Evolutionary conservation across 805 yeast genomes (phyloP).

Genomic region (Spathaspora passalidarum): DNA sequence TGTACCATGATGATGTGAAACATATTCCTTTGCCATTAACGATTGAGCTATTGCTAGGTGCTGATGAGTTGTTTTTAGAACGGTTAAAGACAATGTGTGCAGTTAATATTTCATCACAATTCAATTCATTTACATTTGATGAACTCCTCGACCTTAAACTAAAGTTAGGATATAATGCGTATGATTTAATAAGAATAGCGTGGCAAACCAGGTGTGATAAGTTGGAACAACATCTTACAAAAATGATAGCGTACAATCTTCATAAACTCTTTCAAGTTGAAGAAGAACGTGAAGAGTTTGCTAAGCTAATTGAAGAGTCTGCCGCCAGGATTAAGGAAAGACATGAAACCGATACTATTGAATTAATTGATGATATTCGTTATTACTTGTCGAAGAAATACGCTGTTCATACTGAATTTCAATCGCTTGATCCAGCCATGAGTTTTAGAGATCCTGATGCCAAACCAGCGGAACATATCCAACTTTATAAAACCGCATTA

Average conservation of each 20-base stretch:
- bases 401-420: constrained; percentile 23
- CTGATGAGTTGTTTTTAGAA: constrained; percentile 61
- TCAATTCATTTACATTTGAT: constrained; percentile 15
- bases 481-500: constrained; percentile 15
- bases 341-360: constrained; percentile 78
- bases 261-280: constrained; percentile 26
- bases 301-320: constrained; percentile 33
- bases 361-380: constrained; percentile 73
- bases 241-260: constrained; percentile 52
- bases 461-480: constrained; percentile 14
- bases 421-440: constrained; percentile 21
- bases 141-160: constrained; percentile 19
- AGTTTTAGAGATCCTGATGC: constrained; percentile 11
- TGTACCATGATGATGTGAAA: constrained; percentile 57
- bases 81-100: constrained; percentile 65
- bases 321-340: constrained; percentile 57
- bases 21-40: constrained; percentile 49
- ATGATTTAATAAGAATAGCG: constrained; percentile 57
- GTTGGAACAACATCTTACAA: constrained; percentile 62
- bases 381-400: constrained; percentile 51
- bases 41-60: constrained; percentile 54
- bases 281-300: constrained; percentile 24
- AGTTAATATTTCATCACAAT: constrained; percentile 36
- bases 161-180: constrained; percentile 38
- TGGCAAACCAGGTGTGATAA: constrained; percentile 68